These are phyloP conservation scores for Melampsora americana DNA, from an alignment of 1,284 basidiomycete species.

Conservation along the genomic window DNA sequence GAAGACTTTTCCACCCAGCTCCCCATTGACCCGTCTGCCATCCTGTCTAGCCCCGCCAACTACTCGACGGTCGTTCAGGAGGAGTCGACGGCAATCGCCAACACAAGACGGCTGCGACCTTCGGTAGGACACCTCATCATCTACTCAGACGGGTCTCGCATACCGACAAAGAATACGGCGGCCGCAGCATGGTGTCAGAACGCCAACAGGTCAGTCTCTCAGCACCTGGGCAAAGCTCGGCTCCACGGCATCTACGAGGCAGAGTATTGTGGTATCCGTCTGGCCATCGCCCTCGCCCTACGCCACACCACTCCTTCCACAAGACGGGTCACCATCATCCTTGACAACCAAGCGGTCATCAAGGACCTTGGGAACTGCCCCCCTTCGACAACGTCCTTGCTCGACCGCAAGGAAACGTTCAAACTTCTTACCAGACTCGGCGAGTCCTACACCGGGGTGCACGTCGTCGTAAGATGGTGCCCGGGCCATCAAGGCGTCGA, in stretches of 20 bases:
- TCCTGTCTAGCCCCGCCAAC: background rate
- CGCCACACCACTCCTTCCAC: background rate
- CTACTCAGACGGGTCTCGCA: background rate
- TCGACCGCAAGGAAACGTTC: no score
- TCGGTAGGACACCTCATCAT: background rate
- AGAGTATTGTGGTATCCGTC: background rate
- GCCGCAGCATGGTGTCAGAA: no score
- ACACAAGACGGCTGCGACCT: background rate
- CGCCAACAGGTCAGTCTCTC: no score
- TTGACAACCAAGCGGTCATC: background rate
- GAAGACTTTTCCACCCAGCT: background rate
- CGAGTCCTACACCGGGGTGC: no score
- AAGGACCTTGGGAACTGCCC: no score
- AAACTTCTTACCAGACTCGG: no score
- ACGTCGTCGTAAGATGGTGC: slow-evolving; percentile 9
- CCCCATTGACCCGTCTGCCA: background rate
- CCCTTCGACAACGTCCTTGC: no score
- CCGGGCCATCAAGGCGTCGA: background rate
- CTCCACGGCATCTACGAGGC: no score
- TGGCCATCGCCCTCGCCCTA: background rate
- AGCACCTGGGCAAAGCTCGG: no score
- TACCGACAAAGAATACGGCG: background rate
- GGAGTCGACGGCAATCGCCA: background rate
- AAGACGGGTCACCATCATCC: background rate
- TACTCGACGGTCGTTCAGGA: background rate